Evolutionary conservation across 2,329 filamentous ascomycete genomes (phyloP).

Genomic region (Neonectria ditissima): DNA sequence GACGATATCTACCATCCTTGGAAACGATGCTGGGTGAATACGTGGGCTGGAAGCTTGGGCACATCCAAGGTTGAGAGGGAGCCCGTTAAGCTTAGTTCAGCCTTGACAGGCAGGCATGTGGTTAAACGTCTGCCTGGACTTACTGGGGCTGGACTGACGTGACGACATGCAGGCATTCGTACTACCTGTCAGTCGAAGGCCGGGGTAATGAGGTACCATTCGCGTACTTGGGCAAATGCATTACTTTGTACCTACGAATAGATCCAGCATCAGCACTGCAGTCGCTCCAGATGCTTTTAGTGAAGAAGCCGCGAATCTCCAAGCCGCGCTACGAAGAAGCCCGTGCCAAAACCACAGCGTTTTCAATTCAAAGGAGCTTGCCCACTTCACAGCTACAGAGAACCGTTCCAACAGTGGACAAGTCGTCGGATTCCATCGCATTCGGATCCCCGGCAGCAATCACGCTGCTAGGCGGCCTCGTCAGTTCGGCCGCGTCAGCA

Average conservation of each 20-base stretch:
- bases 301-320: conserved; percentile 9
- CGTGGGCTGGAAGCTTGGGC: background rate
- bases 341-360: background rate
- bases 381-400: too few relatives aligned
- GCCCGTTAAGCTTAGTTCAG: conserved; percentile 25
- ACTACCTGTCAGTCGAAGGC: background rate
- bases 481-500: conserved; percentile 34
- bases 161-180: conserved; percentile 16
- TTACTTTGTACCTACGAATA: background rate
- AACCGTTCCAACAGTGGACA: too few relatives aligned
- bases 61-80: background rate
- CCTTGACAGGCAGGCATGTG: conserved; percentile 13
- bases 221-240: background rate
- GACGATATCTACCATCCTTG: too few relatives aligned
- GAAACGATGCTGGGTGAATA: too few relatives aligned
- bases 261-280: background rate
- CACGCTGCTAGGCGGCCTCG: conserved; percentile 8
- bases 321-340: background rate
- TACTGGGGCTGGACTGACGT: conserved; percentile 8
- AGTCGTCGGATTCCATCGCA: background rate
- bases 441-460: conserved; percentile 23
- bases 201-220: background rate
- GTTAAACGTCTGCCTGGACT: conserved; percentile 29
- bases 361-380: background rate
- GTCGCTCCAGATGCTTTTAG: background rate